Conservation (phyloP, 805 yeast species). For the Cyberlindnera mycetangii region DNA sequence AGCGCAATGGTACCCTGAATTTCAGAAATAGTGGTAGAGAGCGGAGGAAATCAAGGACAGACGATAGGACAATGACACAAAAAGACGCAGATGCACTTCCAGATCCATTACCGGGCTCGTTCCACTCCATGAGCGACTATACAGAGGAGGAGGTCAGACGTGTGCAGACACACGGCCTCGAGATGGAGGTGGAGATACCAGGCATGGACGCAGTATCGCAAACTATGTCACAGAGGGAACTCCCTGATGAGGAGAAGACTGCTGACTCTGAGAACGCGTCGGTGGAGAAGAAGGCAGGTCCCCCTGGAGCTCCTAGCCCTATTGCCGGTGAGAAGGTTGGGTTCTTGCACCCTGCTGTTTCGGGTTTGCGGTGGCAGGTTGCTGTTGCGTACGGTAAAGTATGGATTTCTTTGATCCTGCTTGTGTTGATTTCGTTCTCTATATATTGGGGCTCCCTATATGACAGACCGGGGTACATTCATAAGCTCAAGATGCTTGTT, state of each 20-base stretch:
- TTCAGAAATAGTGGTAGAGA: no score
- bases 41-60: no score
- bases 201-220: conserved; percentile 7
- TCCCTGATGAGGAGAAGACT: background rate
- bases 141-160: conserved; percentile 13
- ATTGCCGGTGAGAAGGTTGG: conserved; percentile 19
- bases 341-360: conserved; percentile 13
- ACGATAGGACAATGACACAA: background rate
- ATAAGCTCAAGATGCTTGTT: conserved; percentile 30
- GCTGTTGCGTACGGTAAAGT: conserved; percentile 10
- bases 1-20: no score
- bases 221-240: conserved; percentile 4
- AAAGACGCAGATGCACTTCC: background rate
- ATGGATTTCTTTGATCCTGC: conserved; percentile 32
- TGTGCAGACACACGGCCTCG: conserved; percentile 1
- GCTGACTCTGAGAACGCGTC: background rate
- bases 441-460: conserved; percentile 39
- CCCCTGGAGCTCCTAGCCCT: conserved; percentile 3
- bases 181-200: conserved; percentile 6
- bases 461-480: conserved; percentile 24
- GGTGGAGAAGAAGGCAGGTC: background rate
- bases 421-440: conserved; percentile 34
- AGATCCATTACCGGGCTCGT: background rate
- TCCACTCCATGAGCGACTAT: conserved; percentile 4
- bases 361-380: conserved; percentile 15